phyloP scores from a whole-genome alignment of 495 filamentous ascomycete species.

The Cryomyces antarcticus region DNA sequence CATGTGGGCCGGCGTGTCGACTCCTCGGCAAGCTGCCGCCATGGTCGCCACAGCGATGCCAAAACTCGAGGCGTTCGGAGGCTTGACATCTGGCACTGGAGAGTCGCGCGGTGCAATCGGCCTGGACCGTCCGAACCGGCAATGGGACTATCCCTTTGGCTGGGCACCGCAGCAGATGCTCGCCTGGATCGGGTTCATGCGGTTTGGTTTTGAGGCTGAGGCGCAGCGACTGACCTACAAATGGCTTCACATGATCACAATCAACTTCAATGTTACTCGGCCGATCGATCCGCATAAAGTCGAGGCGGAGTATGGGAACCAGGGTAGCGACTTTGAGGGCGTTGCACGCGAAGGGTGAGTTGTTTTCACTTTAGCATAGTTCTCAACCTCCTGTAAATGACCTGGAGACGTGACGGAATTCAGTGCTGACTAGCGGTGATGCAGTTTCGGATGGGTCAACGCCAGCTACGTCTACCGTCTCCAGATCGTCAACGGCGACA shows the following conservation, averaged over 20 bases:
- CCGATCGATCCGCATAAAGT: slow-evolving; percentile 78
- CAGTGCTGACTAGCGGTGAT: slow-evolving; percentile 13
- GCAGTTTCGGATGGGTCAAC: slow-evolving; percentile 95
- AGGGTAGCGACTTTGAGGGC: slow-evolving; percentile 82
- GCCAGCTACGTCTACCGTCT: slow-evolving; percentile 86
- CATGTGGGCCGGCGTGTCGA: slow-evolving; percentile 82
- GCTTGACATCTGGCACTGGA: slow-evolving; percentile 71
- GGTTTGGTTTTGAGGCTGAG: slow-evolving; percentile 83
- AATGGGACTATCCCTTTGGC: slow-evolving; percentile 96
- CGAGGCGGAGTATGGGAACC: slow-evolving; percentile 93
- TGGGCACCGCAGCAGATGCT: slow-evolving; percentile 99
- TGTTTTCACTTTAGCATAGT: too few species aligned
- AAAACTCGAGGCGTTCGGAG: slow-evolving; percentile 68
- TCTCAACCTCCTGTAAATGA: too few species aligned
- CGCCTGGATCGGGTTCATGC: slow-evolving; percentile 76
- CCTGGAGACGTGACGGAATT: neutral
- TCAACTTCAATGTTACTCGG: slow-evolving; percentile 89
- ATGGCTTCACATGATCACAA: slow-evolving; percentile 93
- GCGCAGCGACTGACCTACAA: slow-evolving; percentile 77
- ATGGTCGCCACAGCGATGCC: slow-evolving; percentile 63
- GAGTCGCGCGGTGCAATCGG: slow-evolving; percentile 62
- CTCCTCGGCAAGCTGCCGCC: slow-evolving; percentile 53
- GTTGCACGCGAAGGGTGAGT: slow-evolving; percentile 83
- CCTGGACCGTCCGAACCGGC: slow-evolving; percentile 66
- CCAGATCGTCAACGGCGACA: slow-evolving; percentile 62